These are phyloP conservation scores for Xylariaceae sp. DNA, from an alignment of 2,329 filamentous ascomycete genomes.

Conservation along the genomic window DNA sequence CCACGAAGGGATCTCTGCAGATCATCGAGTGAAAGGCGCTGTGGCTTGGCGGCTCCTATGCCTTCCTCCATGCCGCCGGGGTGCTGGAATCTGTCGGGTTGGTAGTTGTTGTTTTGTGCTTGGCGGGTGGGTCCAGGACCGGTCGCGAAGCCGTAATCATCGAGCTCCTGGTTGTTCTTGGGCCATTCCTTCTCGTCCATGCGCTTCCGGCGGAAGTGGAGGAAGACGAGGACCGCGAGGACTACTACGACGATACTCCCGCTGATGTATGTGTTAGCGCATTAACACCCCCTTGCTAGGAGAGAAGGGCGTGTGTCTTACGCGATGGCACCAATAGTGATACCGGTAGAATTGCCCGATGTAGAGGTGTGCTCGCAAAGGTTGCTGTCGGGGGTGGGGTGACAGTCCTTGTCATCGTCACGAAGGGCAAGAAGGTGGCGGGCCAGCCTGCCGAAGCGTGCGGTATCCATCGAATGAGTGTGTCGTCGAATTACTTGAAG, in stretches of 20 bases:
- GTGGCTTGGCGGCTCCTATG: background rate
- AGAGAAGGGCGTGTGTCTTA: constrained; percentile 11
- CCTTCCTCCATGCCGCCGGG: background rate
- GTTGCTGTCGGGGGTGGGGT: constrained; percentile 27
- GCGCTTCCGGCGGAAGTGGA: constrained; percentile 27
- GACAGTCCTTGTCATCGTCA: constrained; percentile 21
- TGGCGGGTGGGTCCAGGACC: constrained; percentile 11
- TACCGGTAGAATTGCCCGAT: constrained; percentile 17
- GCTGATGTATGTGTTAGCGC: constrained; percentile 10
- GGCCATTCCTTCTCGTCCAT: constrained; percentile 28
- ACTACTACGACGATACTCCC: constrained; percentile 21
- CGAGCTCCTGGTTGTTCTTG: constrained; percentile 32
- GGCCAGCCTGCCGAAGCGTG: constrained; percentile 19
- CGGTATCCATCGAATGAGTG: constrained; percentile 7
- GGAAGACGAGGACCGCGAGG: constrained; percentile 17
- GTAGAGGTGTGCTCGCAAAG: constrained; percentile 29
- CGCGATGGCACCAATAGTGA: constrained; percentile 24
- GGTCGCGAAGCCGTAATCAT: constrained; percentile 29
- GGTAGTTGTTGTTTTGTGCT: constrained; percentile 4
- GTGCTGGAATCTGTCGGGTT: background rate
- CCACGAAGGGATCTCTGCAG: constrained; percentile 15
- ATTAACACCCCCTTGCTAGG: background rate
- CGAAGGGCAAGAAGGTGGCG: constrained; percentile 17
- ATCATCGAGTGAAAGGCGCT: constrained; percentile 12
- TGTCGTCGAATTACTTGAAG: background rate